Conservation (phyloP, 805 yeast genomes). For the Clavispora carvajalis region DNA sequence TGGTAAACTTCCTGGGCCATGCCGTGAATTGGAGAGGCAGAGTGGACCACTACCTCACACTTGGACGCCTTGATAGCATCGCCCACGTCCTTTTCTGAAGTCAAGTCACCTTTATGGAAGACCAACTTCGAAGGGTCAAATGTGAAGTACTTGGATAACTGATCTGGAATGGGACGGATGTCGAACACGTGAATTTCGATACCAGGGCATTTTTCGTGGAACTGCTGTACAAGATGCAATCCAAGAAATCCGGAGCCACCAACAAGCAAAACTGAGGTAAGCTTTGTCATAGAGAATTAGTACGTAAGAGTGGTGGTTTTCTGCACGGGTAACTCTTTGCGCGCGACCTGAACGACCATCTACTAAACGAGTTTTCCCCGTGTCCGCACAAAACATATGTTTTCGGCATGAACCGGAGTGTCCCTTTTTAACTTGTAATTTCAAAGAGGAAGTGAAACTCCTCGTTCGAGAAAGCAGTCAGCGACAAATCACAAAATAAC, state of each 20-base stretch:
- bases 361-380: too few species aligned
- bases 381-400: too few species aligned
- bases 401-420: too few species aligned
- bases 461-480: too few species aligned
- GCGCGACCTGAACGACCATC: background rate
- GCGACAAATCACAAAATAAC: too few species aligned
- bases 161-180: conserved; percentile 79
- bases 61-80: conserved; percentile 52
- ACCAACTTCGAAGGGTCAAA: conserved; percentile 56
- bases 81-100: conserved; percentile 63
- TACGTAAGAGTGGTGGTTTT: too few species aligned
- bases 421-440: too few species aligned
- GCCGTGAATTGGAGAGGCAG: conserved; percentile 96
- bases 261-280: conserved; percentile 63
- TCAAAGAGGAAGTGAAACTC: too few species aligned
- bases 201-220: conserved; percentile 55
- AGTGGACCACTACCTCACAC: conserved; percentile 82
- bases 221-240: conserved; percentile 82
- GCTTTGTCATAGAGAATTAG: background rate
- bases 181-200: conserved; percentile 85
- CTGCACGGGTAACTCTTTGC: background rate
- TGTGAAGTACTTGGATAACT: conserved; percentile 64
- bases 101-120: conserved; percentile 79
- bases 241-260: conserved; percentile 98
- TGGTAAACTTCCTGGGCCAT: conserved; percentile 69